phyloP scores from a whole-genome alignment of 345 rosid species.

The Zanthoxylum bungeanum region DNA sequence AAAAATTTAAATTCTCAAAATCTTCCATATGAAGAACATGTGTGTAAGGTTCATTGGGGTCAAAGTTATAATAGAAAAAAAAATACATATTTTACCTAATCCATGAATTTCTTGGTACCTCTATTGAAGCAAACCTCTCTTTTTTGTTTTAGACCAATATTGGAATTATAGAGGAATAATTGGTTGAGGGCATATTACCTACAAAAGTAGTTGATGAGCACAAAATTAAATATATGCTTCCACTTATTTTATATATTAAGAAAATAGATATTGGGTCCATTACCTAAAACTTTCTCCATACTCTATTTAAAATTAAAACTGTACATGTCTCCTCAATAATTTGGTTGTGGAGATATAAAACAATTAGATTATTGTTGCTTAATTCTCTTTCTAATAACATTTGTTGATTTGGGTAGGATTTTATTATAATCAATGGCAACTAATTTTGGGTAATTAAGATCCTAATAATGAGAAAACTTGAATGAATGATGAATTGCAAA shows the following conservation, averaged over 20 bases:
- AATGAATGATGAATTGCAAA: background rate
- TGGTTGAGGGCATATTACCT: conserved; percentile 28
- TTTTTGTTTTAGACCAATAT: conserved; percentile 36
- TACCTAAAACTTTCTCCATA: conserved; percentile 16
- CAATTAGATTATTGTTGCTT: background rate
- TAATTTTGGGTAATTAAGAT: conserved; percentile 6
- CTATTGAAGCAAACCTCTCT: conserved; percentile 12
- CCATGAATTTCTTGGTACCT: conserved; percentile 16
- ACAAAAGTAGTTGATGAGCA: conserved; percentile 33
- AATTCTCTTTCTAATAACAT: background rate
- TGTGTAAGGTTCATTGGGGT: conserved; percentile 35
- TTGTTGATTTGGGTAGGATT: background rate
- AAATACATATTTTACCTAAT: conserved; percentile 31
- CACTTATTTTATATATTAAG: background rate
- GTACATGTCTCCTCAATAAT: conserved; percentile 24
- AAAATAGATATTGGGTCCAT: conserved; percentile 30
- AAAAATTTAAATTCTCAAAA: background rate
- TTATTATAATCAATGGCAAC: conserved; percentile 4
- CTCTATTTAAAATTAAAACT: background rate
- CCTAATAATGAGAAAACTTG: background rate
- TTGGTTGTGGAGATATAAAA: conserved; percentile 11
- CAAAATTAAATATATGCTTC: conserved; percentile 30
- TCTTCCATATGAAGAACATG: conserved; percentile 29
- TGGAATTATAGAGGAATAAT: conserved; percentile 38
- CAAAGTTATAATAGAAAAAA: conserved; percentile 12